Evolutionary conservation across 1,284 basidiomycete species (phyloP).

Genomic region (Malassezia furfur): DNA sequence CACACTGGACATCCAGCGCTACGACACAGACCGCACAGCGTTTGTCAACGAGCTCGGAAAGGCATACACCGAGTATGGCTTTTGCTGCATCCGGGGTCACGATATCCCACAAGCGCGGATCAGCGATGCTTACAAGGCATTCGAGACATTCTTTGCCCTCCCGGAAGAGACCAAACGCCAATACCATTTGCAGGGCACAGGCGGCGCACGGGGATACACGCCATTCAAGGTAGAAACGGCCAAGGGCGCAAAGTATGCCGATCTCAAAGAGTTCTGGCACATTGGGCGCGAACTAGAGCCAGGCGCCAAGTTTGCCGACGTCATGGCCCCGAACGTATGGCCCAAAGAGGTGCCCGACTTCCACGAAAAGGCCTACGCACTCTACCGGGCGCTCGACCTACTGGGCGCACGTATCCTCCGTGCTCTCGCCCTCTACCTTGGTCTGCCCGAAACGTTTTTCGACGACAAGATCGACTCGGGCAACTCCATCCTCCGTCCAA

Average conservation of each 20-base stretch:
- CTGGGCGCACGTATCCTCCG: slow-evolving; percentile 5
- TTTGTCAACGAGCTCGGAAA: slow-evolving; percentile 6
- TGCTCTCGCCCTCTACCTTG: slow-evolving; percentile 4
- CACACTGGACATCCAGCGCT: slow-evolving; percentile 7
- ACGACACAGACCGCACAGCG: slow-evolving; percentile 1
- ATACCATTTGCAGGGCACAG: slow-evolving; percentile 7
- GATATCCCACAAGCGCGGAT: background rate
- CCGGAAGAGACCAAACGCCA: slow-evolving; percentile 1
- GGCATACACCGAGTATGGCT: background rate
- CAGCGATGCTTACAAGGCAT: slow-evolving; percentile 1
- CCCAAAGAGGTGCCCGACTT: slow-evolving; percentile 7
- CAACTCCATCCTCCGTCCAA: slow-evolving; percentile 8
- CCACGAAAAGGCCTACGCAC: background rate
- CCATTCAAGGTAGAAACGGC: slow-evolving; percentile 11
- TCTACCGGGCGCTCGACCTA: slow-evolving; percentile 1
- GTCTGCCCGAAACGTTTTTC: slow-evolving; percentile 5
- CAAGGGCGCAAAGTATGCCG: slow-evolving; percentile 3
- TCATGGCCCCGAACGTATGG: slow-evolving; percentile 10
- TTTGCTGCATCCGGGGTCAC: slow-evolving; percentile 10
- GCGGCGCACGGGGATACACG: slow-evolving; percentile 12
- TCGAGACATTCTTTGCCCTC: slow-evolving; percentile 2
- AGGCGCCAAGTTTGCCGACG: slow-evolving; percentile 1
- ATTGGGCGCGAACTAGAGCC: slow-evolving; percentile 2
- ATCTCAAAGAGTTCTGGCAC: slow-evolving; percentile 13
- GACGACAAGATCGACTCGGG: slow-evolving; percentile 5